A percentile compares a stretch with the other conserved stretches of the same genome.
Evolutionary conservation across 2,329 filamentous ascomycete genomes (phyloP).

Genomic region (Aschersonia sp.): DNA sequence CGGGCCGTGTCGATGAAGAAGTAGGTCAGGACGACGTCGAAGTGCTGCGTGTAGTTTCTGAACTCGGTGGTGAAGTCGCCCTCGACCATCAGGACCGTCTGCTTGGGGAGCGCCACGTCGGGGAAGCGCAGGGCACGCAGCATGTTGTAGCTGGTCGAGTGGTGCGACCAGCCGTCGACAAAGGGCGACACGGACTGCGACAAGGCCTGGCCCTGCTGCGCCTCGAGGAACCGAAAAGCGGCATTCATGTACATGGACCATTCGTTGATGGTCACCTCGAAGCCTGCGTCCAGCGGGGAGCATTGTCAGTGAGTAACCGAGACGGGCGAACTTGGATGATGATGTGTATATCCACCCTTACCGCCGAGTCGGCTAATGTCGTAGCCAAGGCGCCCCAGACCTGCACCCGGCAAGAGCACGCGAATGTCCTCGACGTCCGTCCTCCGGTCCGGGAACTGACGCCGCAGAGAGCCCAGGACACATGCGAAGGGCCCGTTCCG

Average conservation of each 20-base stretch:
- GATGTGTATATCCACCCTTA: conserved; percentile 6
- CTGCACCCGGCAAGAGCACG: conserved; percentile 36
- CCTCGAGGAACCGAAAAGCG: conserved; percentile 33
- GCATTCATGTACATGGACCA: conserved; percentile 44
- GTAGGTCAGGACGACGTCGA: conserved; percentile 37
- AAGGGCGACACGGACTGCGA: conserved; percentile 31
- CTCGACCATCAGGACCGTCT: conserved; percentile 31
- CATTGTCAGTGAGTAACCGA: background rate
- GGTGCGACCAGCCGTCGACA: conserved; percentile 41
- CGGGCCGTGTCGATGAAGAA: conserved; percentile 49
- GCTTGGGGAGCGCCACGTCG: conserved; percentile 18
- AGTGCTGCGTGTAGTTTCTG: conserved; percentile 13
- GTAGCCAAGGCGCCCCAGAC: conserved; percentile 35
- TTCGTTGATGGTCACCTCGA: conserved; percentile 40
- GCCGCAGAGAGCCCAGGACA: conserved; percentile 17
- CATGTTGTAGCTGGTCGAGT: conserved; percentile 31
- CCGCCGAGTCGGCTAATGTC: conserved; percentile 30
- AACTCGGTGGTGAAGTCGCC: conserved; percentile 39
- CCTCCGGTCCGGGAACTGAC: conserved; percentile 14
- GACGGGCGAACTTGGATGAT: background rate
- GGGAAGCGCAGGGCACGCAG: conserved; percentile 31
- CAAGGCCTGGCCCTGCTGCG: conserved; percentile 8
- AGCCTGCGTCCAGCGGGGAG: conserved; percentile 15
- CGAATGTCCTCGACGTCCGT: conserved; percentile 11
- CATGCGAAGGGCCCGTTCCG: conserved; percentile 26